Percentiles rank a stretch among this genome's conserved stretches.
Conservation (phyloP, 192 early-diverging fungal species). For the Jimgerdemannia flammicorona region DNA sequence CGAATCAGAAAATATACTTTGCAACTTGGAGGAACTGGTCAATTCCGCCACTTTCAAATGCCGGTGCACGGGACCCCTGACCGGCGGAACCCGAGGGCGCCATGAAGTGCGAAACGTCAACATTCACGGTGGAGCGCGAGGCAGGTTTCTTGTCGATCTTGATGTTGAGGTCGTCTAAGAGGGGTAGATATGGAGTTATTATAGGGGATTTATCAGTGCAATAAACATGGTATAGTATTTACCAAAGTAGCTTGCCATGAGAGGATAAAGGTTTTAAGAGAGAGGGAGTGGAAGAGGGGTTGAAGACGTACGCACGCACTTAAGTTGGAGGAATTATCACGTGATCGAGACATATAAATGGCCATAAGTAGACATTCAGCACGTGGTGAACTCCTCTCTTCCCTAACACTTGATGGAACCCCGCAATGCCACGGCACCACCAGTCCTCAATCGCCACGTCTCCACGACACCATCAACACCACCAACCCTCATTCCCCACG, state of each 20-base stretch:
- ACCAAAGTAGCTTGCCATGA: conserved; percentile 39
- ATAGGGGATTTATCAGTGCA: background rate
- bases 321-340: too few species aligned
- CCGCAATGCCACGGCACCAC: too few species aligned
- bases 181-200: background rate
- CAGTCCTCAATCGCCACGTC: too few species aligned
- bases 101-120: conserved; percentile 29
- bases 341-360: too few species aligned
- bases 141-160: conserved; percentile 2
- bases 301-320: too few species aligned
- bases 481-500: too few species aligned
- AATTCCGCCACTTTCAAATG: conserved; percentile 1
- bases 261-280: too few species aligned
- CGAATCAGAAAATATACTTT: background rate
- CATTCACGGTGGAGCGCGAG: conserved; percentile 4
- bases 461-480: too few species aligned
- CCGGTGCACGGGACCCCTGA: background rate
- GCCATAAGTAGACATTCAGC: too few species aligned
- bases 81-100: conserved; percentile 4
- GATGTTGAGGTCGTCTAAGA: conserved; percentile 18
- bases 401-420: too few species aligned
- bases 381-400: too few species aligned
- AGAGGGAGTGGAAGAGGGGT: too few species aligned
- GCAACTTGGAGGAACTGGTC: background rate
- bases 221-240: background rate